Evolutionary conservation across 306 rosid genomes (phyloP), one percentile per base, ranked within the genome.

Genomic region (Begonia masoniana): DNA sequence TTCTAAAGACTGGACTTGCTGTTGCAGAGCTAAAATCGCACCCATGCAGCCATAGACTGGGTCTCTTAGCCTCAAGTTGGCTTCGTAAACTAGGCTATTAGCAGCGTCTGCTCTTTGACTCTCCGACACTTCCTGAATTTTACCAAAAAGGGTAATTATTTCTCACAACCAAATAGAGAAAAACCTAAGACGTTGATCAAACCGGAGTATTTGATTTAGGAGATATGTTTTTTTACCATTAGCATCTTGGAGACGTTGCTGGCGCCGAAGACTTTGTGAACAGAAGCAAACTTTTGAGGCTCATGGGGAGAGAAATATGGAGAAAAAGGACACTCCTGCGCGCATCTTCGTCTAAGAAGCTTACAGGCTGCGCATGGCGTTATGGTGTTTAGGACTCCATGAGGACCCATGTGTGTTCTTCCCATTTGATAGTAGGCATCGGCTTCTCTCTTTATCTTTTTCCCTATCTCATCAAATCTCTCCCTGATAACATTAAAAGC

Each of bases 1-100:
- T 70, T 87, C 87, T 55, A 87, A 66, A 26, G 82, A 55, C 58
- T 87, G 96, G 68, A 83, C 81, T 69, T 87, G 83, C 9, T 83
- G 96, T 62, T 87, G 96, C 60, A 87, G 67, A 55, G 84, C 79
- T 12, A 94, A 87, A 71, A 87, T 87, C 61, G 94, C 94, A 41
- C 96, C 96, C 94, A 87, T 87, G 85, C 96, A 87, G 56, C 96
- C 96, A 51, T 87, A 87, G 5, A 87, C 96, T 9, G 96, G 96
- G 47, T 87, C 96, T 70, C 96, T 78, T 66, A 87, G 79, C 65
- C 96, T 78, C 75, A 87, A 88, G 66, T 87, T 83, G 3, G 96
- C 96, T 51, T 87, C 96, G 46, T 87, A 87, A 14, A 87, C 96
- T 54, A 87, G 89, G 72, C 96, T 87, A 62, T 83, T 87, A 36